Evolutionary conservation across 805 yeast species (phyloP).

Genomic region (Wickerhamiella sorbophila): DNA sequence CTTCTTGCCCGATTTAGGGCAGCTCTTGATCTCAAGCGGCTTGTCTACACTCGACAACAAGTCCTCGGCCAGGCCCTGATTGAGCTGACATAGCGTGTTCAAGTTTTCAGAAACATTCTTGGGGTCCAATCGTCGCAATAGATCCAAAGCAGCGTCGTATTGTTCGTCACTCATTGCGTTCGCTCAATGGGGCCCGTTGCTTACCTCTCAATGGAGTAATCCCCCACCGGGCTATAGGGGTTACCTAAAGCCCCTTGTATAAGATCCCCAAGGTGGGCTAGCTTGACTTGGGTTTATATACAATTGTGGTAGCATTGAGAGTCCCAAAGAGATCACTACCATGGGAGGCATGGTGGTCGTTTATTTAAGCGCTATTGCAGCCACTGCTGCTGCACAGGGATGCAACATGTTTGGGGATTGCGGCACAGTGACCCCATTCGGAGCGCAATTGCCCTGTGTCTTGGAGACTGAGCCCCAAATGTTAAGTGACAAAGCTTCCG

Average conservation of each 20-base stretch:
- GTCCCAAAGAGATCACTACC: too few species aligned
- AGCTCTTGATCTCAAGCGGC: constrained; percentile 46
- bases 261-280: too few species aligned
- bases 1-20: constrained; percentile 44
- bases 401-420: constrained; percentile 34
- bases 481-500: constrained; percentile 33
- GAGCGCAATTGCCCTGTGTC: constrained; percentile 68
- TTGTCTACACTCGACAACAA: constrained; percentile 74
- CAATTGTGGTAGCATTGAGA: too few species aligned
- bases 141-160: constrained; percentile 66
- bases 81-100: constrained; percentile 33
- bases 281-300: too few species aligned
- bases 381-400: not conserved
- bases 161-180: constrained; percentile 29
- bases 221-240: too few species aligned
- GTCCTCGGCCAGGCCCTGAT: constrained; percentile 72
- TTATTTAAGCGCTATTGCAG: not conserved
- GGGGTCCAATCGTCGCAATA: constrained; percentile 64
- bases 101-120: constrained; percentile 37
- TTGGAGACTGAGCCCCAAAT: constrained; percentile 35
- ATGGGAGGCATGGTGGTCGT: not conserved
- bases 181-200: not conserved
- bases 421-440: constrained; percentile 71
- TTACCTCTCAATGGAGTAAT: not conserved
- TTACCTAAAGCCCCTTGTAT: too few species aligned